Evolutionary conservation across 768 basidiomycete genomes (phyloP), one percentile per base, ranked within the genome.

Genomic region (Guyanaporus albipodus): DNA sequence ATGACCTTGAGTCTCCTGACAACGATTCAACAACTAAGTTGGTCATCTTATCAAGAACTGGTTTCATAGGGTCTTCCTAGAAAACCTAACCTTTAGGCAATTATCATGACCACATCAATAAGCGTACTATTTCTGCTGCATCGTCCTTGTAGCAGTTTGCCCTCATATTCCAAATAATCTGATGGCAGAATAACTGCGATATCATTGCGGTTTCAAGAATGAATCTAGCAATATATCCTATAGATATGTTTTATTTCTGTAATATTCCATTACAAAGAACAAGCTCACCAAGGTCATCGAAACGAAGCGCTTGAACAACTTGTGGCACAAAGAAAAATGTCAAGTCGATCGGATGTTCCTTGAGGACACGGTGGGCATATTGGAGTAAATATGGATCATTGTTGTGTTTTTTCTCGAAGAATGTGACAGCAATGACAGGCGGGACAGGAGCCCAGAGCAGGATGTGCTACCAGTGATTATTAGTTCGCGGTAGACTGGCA

Each of bases 151-250:
- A 96, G 52, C 89, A 92, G 60, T 99, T 99, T 5, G 96, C 96
- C 60, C 95, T 95, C 96, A 98, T 98, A 65, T 98, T 99, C 96
- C 96, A 99, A 52, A 99, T 91, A 53, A 98, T 98, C 70, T 99
- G 96, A 63, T 99, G 96, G 62, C 96, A 99, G 72, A 99, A 99
- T 19, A 92, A 68, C 63, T 95, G 94, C 2, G 95, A 98, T 42
- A 98, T 91, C 69, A 91, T 95, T 7, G 95, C 87, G 0, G 94
- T 96, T 70, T 98, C 94, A 54, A 93, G 92, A 56, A 98, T 91
- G 75, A 97, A 99, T 18, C 84, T 82, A 48, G 87, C 80, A 23
- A 98, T 91, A 67, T 98, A 98, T 15, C 91, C 95, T 94, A 52
- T 3, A 24, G 8, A 14, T 38, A 7, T 7, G 28, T 42, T 47